phyloP scores from a whole-genome alignment of 2,329 filamentous ascomycete genomes.

The Exophiala calicioides region DNA sequence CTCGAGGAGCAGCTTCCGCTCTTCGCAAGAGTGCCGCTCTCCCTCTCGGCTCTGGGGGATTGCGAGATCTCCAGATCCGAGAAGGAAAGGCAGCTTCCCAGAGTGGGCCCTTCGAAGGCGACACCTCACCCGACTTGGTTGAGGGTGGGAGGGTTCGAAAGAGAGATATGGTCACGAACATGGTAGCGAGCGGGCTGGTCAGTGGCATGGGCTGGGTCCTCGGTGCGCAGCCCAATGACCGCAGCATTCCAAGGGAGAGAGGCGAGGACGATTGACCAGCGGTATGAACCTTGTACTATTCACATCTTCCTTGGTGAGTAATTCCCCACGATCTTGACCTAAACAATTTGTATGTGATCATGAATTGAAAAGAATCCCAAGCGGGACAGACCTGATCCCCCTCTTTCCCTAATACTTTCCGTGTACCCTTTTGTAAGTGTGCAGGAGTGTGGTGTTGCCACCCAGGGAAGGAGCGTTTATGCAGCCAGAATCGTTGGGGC shows the following conservation, averaged over 20 bases:
- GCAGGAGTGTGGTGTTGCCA: too few species aligned
- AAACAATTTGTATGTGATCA: neutral
- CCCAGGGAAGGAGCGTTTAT: too few species aligned
- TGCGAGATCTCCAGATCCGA: slow-evolving; percentile 20
- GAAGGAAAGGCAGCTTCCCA: neutral
- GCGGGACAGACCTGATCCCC: too few species aligned
- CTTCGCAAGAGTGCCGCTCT: slow-evolving; percentile 50
- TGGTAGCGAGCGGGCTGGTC: slow-evolving; percentile 63
- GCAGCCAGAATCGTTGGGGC: too few species aligned
- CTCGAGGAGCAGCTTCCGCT: slow-evolving; percentile 51
- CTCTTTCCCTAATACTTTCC: too few species aligned
- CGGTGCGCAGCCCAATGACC: slow-evolving; percentile 48
- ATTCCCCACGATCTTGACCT: neutral
- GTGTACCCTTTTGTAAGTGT: too few species aligned
- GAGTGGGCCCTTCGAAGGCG: slow-evolving; percentile 13
- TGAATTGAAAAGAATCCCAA: too few species aligned
- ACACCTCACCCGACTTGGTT: slow-evolving; percentile 14
- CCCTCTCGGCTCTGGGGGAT: slow-evolving; percentile 37
- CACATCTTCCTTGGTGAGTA: neutral
- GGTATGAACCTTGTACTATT: neutral
- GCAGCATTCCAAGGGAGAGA: slow-evolving; percentile 9
- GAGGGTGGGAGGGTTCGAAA: slow-evolving; percentile 44
- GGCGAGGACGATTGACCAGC: neutral
- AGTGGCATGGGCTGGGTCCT: slow-evolving; percentile 67
- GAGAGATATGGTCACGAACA: slow-evolving; percentile 61